These are phyloP conservation scores for Lavandula angustifolia DNA, from an alignment of 257 asterid genomes.

Conservation along the genomic window DNA sequence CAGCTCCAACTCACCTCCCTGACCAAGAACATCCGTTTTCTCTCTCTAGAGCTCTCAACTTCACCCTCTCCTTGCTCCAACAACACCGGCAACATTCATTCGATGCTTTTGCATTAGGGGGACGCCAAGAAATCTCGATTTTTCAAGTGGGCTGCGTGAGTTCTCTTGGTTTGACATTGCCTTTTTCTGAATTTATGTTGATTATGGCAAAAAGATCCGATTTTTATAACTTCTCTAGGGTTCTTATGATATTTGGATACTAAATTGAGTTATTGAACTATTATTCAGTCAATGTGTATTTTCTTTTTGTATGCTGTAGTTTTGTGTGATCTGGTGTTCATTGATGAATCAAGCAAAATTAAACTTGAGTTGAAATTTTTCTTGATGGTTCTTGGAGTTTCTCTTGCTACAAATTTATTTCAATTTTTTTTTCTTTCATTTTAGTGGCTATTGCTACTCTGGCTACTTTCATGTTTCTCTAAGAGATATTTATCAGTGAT, in stretches of 20 bases:
- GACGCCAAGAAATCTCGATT: constrained; percentile 30
- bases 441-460: constrained; percentile 5
- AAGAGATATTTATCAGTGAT: constrained; percentile 4
- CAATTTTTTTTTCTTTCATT: constrained; percentile 1
- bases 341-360: neutral
- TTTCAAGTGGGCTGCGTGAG: constrained; percentile 48
- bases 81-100: constrained; percentile 15
- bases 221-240: constrained; percentile 4
- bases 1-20: constrained; percentile 39
- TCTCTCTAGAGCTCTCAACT: constrained; percentile 38
- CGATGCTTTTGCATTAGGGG: constrained; percentile 29
- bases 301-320: constrained; percentile 14
- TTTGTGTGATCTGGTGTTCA: constrained; percentile 11
- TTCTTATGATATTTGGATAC: constrained; percentile 13
- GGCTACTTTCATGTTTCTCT: constrained; percentile 15
- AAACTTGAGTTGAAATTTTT: neutral
- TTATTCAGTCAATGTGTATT: neutral
- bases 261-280: neutral
- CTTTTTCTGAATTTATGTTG: constrained; percentile 26
- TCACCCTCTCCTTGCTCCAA: constrained; percentile 17
- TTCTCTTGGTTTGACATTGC: constrained; percentile 41
- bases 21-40: constrained; percentile 35
- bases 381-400: constrained; percentile 18
- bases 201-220: constrained; percentile 32
- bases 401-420: constrained; percentile 4